A percentile compares a stretch with the other conserved stretches of the same genome.
Conservation (phyloP, 2,329 filamentous ascomycete species). For the Epichloe glyceriae region DNA sequence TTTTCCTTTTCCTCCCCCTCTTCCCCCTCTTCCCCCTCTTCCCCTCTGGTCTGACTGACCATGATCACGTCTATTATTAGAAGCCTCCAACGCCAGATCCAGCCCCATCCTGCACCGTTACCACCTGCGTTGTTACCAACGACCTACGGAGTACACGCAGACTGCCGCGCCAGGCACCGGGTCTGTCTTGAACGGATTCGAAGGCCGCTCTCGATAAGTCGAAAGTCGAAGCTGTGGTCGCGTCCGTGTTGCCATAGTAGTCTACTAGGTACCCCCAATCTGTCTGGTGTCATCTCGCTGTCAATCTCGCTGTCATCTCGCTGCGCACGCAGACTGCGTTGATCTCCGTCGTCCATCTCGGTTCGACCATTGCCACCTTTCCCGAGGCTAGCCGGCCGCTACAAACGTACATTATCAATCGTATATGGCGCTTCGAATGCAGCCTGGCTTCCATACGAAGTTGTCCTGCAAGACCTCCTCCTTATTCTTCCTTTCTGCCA, state of each 20-base stretch:
- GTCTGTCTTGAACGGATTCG: background rate
- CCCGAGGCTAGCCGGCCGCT: background rate
- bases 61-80: slow-evolving; percentile 37
- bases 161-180: too few species aligned
- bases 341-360: background rate
- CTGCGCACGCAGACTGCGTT: background rate
- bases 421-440: background rate
- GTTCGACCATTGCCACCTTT: background rate
- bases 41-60: slow-evolving; percentile 18
- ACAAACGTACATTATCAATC: background rate
- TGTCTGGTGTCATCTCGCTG: background rate
- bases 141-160: too few species aligned
- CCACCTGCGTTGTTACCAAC: background rate
- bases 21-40: slow-evolving; percentile 12
- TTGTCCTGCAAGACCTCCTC: background rate
- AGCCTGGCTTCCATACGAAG: background rate
- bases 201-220: background rate
- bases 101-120: slow-evolving; percentile 27
- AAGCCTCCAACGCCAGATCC: slow-evolving; percentile 36
- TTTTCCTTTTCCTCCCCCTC: slow-evolving; percentile 5
- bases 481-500: background rate
- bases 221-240: too few species aligned
- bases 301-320: background rate
- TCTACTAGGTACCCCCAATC: too few species aligned
- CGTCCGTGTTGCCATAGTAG: too few species aligned